A percentile compares a stretch with the other conserved stretches of the same genome.
phyloP scores from a whole-genome alignment of 345 rosid genomes.

The Bretschneidera sinensis region DNA sequence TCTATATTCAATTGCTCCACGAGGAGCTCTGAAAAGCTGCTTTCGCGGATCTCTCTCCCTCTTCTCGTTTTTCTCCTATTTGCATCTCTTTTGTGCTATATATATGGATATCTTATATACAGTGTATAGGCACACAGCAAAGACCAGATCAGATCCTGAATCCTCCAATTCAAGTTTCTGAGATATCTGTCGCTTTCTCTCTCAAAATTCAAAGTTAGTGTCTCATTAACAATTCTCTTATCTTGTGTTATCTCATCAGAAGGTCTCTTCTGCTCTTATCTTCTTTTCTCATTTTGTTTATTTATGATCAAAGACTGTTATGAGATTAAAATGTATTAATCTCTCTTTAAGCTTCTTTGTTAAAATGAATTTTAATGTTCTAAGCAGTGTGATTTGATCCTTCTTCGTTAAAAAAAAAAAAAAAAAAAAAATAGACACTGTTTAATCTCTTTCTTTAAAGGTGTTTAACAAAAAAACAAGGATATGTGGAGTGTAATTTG shows the following conservation, averaged over 20 bases:
- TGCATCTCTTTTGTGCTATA: background rate
- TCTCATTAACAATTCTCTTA: background rate
- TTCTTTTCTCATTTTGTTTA: background rate
- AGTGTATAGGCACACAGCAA: background rate
- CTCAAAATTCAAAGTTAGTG: background rate
- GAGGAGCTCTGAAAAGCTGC: background rate
- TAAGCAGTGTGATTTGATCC: background rate
- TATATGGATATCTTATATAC: too few species aligned
- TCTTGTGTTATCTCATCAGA: background rate
- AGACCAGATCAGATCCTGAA: slow-evolving; percentile 9
- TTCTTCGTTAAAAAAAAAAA: background rate
- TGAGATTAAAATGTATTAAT: background rate
- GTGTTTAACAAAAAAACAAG: too few species aligned
- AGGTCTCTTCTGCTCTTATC: too few species aligned
- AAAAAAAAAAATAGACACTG: too few species aligned
- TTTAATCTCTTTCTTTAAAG: too few species aligned
- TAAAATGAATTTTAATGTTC: background rate
- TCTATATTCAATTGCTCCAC: too few species aligned
- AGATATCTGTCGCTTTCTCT: slow-evolving; percentile 3
- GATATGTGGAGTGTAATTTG: too few species aligned
- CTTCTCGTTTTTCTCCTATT: background rate
- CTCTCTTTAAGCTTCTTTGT: background rate
- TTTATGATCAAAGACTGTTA: background rate
- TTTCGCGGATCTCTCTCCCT: background rate
- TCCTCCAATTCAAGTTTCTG: background rate